Base-by-base conservation (phyloP, 78 protist genomes). In the Dictyostelium discoideum region DNA sequence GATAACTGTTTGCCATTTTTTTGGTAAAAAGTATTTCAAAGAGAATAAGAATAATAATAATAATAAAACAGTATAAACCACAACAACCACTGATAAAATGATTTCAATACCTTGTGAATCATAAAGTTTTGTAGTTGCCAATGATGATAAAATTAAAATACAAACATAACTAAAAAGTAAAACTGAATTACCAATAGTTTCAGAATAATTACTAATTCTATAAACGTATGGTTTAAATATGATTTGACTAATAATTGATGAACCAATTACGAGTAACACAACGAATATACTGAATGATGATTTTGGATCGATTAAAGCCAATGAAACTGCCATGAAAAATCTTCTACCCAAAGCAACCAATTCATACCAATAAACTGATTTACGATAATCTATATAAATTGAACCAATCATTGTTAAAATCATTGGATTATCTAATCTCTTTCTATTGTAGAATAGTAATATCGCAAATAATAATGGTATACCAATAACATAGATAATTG, bases 241-340 rank as follows among this genome's bases (percentile, higher is more conserved):
- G 3, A 82, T 32, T 50, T 90, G 95, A 24, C 84, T 46, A 40
- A 90, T 90, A 26, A 90, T 90, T 2, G 85, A 72, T 5, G 83
- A 50, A 5, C 95, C 95, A 82, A 90, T 90, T 11, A 90, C 95
- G 4, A 90, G 14, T 5, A 90, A 69, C 39, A 90, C 95, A 1
- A 90, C 88, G 54, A 90, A 90, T 11, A 90, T 80, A 44, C 83
- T 65, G 39, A 90, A 90, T 20, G 95, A 90, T 8, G 85, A 72
- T 39, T 90, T 90, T 11, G 95, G 95, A 54, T 90, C 84, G 29
- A 90, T 90, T 1, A 90, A 37, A 9, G 95, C 95, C 46, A 90
- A 65, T 3, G 88, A 82, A 6, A 90, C 95, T 5, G 95, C 95
- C 95, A 90, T 82, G 29, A 90, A 26, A 80, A 90, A 90, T 48